Evolutionary conservation across 805 yeast genomes (phyloP).

Genomic region (Candida schatavii): DNA sequence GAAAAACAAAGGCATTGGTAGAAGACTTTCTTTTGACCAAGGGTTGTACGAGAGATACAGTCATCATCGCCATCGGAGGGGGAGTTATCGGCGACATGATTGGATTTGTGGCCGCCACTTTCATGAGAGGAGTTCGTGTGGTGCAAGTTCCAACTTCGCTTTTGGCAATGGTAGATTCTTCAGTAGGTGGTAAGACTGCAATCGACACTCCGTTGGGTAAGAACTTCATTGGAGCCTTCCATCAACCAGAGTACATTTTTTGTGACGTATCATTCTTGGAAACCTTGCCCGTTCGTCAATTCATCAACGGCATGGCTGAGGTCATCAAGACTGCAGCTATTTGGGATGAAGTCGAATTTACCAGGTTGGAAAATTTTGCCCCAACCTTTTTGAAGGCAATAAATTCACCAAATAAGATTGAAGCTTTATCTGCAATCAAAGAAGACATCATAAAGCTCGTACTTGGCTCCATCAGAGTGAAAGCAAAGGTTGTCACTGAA

Average conservation of each 20-base stretch:
- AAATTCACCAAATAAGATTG: slow-evolving; percentile 50
- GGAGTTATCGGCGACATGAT: slow-evolving; percentile 99
- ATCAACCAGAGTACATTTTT: slow-evolving; percentile 90
- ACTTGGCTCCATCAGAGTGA: slow-evolving; percentile 80
- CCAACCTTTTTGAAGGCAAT: slow-evolving; percentile 52
- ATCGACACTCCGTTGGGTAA: slow-evolving; percentile 96
- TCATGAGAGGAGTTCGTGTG: slow-evolving; percentile 96
- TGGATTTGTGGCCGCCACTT: slow-evolving; percentile 98
- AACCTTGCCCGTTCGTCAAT: slow-evolving; percentile 88
- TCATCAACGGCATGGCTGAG: slow-evolving; percentile 97
- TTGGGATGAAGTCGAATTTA: slow-evolving; percentile 89
- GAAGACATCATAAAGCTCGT: slow-evolving; percentile 79
- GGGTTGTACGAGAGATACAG: slow-evolving; percentile 96
- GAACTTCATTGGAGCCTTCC: slow-evolving; percentile 94
- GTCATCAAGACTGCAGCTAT: slow-evolving; percentile 97
- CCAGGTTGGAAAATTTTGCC: slow-evolving; percentile 77
- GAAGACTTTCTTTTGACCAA: slow-evolving; percentile 81
- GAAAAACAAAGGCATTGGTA: slow-evolving; percentile 86
- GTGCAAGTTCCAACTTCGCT: slow-evolving; percentile 93
- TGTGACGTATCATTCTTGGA: slow-evolving; percentile 85
- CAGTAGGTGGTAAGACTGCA: slow-evolving; percentile 98
- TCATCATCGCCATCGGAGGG: slow-evolving; percentile 93
- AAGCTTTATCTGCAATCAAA: slow-evolving; percentile 54
- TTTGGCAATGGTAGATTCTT: slow-evolving; percentile 95
- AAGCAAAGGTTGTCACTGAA: slow-evolving; percentile 88